Conservation (phyloP, 345 rosid genomes). For the Populus nigra region DNA sequence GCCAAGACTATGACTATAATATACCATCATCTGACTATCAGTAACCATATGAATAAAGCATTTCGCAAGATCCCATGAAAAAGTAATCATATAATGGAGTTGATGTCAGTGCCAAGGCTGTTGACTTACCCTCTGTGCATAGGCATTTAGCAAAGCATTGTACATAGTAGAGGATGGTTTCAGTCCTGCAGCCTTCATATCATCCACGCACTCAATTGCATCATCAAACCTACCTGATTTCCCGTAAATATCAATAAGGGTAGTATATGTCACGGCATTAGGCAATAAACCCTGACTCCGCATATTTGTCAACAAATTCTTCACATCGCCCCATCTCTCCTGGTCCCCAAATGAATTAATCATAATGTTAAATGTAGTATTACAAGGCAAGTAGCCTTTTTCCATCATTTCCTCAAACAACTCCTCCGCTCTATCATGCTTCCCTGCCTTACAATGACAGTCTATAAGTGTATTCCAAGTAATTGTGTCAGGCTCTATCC, state of each 20-base stretch:
- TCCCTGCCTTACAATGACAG: conserved; percentile 75
- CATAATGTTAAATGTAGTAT: conserved; percentile 85
- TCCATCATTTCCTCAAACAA: conserved; percentile 77
- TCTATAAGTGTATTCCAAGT: conserved; percentile 98
- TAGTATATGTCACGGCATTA: conserved; percentile 77
- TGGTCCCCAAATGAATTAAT: conserved; percentile 74
- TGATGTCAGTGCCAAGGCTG: conserved; percentile 7
- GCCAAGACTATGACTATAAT: background rate
- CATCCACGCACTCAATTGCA: conserved; percentile 83
- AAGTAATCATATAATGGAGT: conserved; percentile 1
- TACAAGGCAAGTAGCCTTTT: conserved; percentile 70
- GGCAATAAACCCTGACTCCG: conserved; percentile 61
- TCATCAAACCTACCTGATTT: conserved; percentile 80
- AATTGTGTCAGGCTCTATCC: conserved; percentile 73
- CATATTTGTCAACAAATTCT: conserved; percentile 64
- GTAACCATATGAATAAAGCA: background rate
- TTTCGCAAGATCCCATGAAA: background rate
- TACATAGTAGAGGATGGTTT: conserved; percentile 85
- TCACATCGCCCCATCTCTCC: conserved; percentile 82
- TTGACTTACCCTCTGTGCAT: conserved; percentile 82
- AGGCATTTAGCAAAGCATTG: conserved; percentile 94
- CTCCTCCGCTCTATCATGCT: conserved; percentile 69
- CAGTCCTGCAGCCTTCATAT: conserved; percentile 75
- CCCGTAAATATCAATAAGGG: conserved; percentile 84
- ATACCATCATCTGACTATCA: background rate